phyloP scores from a whole-genome alignment of 164 flowering plant species.

The Liriodendron chinense region DNA sequence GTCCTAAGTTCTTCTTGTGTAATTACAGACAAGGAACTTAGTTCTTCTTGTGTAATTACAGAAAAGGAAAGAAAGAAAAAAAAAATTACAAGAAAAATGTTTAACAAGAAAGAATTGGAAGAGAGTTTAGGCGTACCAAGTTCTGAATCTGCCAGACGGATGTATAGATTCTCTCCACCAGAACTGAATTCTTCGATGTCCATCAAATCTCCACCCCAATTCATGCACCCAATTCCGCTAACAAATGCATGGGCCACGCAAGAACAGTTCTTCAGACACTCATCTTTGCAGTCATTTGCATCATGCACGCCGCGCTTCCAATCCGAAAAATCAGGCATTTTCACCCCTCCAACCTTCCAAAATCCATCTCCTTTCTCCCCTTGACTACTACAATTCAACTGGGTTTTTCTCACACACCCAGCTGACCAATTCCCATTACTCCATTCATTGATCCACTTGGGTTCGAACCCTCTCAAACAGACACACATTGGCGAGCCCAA shows the following conservation, averaged over 20 bases:
- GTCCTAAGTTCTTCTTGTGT: too few species aligned
- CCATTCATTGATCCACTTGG: not conserved
- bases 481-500: not conserved
- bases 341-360: not conserved
- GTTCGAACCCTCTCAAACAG: conserved; percentile 8
- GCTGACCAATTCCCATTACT: conserved; percentile 4
- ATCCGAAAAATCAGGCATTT: not conserved
- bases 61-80: not conserved
- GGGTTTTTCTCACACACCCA: conserved; percentile 5
- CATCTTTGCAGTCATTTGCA: not conserved
- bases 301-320: not conserved
- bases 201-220: conserved; percentile 8
- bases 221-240: conserved; percentile 9
- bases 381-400: not conserved
- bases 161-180: not conserved
- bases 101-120: too few species aligned
- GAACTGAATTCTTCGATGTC: not conserved
- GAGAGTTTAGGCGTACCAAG: not conserved
- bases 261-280: not conserved
- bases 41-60: too few species aligned
- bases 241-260: conserved; percentile 5
- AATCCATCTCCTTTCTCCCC: not conserved
- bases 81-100: not conserved
- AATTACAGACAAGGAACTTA: too few species aligned
- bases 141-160: not conserved